Base-by-base conservation (phyloP, 768 basidiomycete genomes). In the Mycena floridula region DNA sequence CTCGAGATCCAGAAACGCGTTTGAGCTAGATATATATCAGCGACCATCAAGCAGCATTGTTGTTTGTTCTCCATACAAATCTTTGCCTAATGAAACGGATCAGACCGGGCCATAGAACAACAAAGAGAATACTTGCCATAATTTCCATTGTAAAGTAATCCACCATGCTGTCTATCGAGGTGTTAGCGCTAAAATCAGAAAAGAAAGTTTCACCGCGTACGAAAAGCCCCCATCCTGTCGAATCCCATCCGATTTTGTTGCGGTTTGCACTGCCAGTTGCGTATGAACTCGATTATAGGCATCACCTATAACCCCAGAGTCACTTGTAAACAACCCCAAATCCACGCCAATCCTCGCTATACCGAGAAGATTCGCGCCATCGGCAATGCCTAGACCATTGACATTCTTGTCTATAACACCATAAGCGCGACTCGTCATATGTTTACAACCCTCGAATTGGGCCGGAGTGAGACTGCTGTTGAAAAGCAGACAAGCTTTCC, bases 91-190 rank as follows among this genome's bases (percentile, higher is more conserved):
- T 12, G 9, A 38, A 11, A 11, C 9, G 9, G 11, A 38, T 38
- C 37, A 12, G 37, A 12, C 12, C 30, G 9, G 39, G 9, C 20
- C 18, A 5, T 11, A 11, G 8, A 5, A 56, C 65, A 54, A 32
- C 11, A 32, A 32, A 15, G 68, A 72, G 48, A 55, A 48, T 69
- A 72, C 47, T 72, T 72, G n/a, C 76, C 85, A 50, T 87, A 86
- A 54, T 85, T 85, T 27, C 83, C 84, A 40, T 79, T 82, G 54
- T 84, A 85, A 4, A 82, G 59, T 15, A 84, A 66, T 84, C 57
- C 28, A 32, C 28, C 16, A 32, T 32, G 28, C 28, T 32, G 28
- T 32, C 28, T 32, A 32, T 16, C 9, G 28, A 9, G 11, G 16
- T 32, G 16, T 32, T 16, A 32, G 28, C 28, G 28, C 11, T 16